Conservation (phyloP, 2,329 filamentous ascomycete species). For the Cercospora citrullina region DNA sequence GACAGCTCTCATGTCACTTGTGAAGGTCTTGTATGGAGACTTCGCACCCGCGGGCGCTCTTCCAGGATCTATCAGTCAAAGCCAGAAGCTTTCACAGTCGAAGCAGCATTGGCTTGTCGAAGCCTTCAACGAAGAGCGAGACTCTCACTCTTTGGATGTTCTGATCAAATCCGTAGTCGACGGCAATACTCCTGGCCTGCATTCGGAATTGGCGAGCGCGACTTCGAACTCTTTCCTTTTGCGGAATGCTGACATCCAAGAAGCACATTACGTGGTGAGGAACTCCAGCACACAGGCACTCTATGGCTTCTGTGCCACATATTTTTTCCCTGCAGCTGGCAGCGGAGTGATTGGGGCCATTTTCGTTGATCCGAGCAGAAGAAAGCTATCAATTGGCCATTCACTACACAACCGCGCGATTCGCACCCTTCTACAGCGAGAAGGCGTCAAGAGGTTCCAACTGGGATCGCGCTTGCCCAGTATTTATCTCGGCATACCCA, state of each 20-base stretch:
- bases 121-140: conserved; percentile 76
- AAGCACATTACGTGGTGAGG: conserved; percentile 86
- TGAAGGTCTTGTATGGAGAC: conserved; percentile 81
- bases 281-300: conserved; percentile 90
- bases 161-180: conserved; percentile 71
- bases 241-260: conserved; percentile 67
- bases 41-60: conserved; percentile 57
- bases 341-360: conserved; percentile 79
- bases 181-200: conserved; percentile 63
- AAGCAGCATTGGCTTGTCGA: conserved; percentile 94
- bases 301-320: conserved; percentile 90
- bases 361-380: conserved; percentile 83
- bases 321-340: conserved; percentile 68
- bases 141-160: conserved; percentile 70
- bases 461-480: conserved; percentile 78
- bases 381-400: conserved; percentile 85
- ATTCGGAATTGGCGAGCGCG: conserved; percentile 67
- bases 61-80: conserved; percentile 77
- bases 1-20: conserved; percentile 79
- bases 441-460: conserved; percentile 75
- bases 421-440: conserved; percentile 68
- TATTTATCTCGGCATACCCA: conserved; percentile 83
- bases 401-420: conserved; percentile 86
- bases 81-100: conserved; percentile 83
- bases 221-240: conserved; percentile 76